Conservation (phyloP, 2,329 filamentous ascomycete genomes). For the Ceratocystis albifundus region DNA sequence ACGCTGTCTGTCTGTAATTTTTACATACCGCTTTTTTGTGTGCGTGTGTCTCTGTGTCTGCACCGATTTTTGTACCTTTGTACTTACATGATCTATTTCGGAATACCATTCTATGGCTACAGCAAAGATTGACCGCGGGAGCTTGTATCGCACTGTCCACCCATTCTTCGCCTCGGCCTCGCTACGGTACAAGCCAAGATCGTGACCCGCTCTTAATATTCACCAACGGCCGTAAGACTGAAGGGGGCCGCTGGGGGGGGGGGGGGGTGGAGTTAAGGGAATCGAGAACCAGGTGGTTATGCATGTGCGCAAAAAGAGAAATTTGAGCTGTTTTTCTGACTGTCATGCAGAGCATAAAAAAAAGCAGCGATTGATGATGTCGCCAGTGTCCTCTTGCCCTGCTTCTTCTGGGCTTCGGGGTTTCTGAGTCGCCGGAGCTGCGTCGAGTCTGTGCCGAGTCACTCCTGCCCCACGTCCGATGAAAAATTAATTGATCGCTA, state of each 20-base stretch:
- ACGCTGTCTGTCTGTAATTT: no score
- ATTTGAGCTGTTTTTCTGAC: background rate
- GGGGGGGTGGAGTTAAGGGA: background rate
- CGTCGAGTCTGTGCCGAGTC: conserved; percentile 1
- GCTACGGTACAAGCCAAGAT: background rate
- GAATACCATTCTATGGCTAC: no score
- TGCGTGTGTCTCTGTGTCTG: no score
- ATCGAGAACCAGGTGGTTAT: background rate
- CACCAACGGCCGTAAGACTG: background rate
- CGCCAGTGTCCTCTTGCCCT: background rate
- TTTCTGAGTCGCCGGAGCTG: background rate
- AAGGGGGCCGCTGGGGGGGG: background rate
- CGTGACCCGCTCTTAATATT: background rate
- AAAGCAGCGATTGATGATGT: background rate
- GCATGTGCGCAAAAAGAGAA: background rate
- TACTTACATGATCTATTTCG: no score
- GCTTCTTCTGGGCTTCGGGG: background rate
- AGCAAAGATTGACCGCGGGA: no score
- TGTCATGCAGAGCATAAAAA: background rate
- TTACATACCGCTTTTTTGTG: no score
- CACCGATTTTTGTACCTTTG: no score
- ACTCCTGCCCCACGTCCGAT: background rate
- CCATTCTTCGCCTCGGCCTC: background rate
- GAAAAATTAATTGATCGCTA: background rate
- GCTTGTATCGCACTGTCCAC: no score